Conservation (phyloP, 2,329 filamentous ascomycete genomes). For the Cercospora janseana region DNA sequence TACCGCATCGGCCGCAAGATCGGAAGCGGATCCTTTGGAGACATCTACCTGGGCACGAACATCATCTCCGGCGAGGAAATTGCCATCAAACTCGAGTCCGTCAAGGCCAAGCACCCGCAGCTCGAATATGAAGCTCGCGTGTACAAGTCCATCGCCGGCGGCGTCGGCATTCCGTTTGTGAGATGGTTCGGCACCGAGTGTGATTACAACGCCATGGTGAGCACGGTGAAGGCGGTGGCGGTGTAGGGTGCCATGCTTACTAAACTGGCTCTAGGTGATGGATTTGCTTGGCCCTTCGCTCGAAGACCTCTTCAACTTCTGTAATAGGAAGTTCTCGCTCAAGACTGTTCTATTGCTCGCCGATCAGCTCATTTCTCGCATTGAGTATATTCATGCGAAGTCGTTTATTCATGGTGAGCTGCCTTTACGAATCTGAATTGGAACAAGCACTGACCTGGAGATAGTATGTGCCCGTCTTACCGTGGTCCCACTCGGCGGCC, state of each 20-base stretch:
- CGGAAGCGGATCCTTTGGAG: constrained; percentile 93
- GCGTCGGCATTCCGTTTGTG: constrained; percentile 97
- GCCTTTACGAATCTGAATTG: background rate
- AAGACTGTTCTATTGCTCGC: constrained; percentile 7
- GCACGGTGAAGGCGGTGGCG: background rate
- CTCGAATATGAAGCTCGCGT: constrained; percentile 98
- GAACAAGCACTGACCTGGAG: background rate
- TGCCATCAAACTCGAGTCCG: constrained; percentile 98
- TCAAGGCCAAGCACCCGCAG: constrained; percentile 99
- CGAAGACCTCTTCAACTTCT: constrained; percentile 25
- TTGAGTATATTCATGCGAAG: constrained; percentile 2
- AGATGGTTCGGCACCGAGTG: constrained; percentile 99
- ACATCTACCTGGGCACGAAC: constrained; percentile 97
- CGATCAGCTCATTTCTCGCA: constrained; percentile 9
- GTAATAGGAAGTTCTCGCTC: constrained; percentile 1
- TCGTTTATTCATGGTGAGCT: constrained; percentile 10
- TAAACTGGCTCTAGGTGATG: constrained; percentile 11
- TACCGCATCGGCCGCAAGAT: constrained; percentile 99
- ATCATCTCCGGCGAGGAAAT: constrained; percentile 99
- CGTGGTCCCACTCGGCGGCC: no score
- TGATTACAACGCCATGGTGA: constrained; percentile 99
- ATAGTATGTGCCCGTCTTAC: background rate
- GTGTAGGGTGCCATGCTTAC: background rate
- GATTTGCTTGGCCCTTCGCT: constrained; percentile 25
- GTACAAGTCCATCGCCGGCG: constrained; percentile 83